Evolutionary conservation across 139 green algal species (phyloP).

Genomic region (Chlorella sp.): DNA sequence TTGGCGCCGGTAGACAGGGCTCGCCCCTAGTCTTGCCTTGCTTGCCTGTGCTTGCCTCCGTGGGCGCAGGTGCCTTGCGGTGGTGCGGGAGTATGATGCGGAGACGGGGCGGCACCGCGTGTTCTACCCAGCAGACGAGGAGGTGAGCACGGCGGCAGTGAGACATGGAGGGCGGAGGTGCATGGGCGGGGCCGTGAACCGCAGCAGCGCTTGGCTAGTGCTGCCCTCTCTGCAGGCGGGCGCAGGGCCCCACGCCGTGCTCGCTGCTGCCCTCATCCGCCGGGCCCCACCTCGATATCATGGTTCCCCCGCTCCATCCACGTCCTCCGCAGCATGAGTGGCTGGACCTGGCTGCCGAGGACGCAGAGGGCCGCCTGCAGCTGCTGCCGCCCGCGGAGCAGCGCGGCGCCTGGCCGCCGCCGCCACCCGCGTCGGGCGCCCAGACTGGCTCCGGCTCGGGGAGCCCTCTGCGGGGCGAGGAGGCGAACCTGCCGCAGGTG

Average conservation of each 20-base stretch:
- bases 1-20: too few relatives aligned
- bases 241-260: too few relatives aligned
- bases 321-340: conserved; percentile 35
- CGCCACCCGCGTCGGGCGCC: neutral
- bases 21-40: too few relatives aligned
- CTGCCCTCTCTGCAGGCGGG: too few relatives aligned
- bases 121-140: conserved; percentile 67
- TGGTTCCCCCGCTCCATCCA: too few relatives aligned
- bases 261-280: too few relatives aligned
- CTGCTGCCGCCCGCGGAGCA: conserved; percentile 43
- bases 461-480: neutral
- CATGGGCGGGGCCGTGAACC: neutral
- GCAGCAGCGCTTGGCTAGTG: too few relatives aligned
- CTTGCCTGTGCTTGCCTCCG: too few relatives aligned
- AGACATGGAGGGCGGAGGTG: neutral
- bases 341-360: conserved; percentile 53
- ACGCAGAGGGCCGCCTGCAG: conserved; percentile 48
- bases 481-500: neutral
- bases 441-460: neutral
- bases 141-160: too few relatives aligned
- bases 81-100: conserved; percentile 51
- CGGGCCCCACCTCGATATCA: too few relatives aligned
- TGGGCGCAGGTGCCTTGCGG: conserved; percentile 35
- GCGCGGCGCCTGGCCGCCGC: neutral
- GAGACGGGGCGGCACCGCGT: conserved; percentile 48